These are phyloP conservation scores for Fusarium musae DNA, from an alignment of 2,329 filamentous ascomycete species.

Conservation along the genomic window DNA sequence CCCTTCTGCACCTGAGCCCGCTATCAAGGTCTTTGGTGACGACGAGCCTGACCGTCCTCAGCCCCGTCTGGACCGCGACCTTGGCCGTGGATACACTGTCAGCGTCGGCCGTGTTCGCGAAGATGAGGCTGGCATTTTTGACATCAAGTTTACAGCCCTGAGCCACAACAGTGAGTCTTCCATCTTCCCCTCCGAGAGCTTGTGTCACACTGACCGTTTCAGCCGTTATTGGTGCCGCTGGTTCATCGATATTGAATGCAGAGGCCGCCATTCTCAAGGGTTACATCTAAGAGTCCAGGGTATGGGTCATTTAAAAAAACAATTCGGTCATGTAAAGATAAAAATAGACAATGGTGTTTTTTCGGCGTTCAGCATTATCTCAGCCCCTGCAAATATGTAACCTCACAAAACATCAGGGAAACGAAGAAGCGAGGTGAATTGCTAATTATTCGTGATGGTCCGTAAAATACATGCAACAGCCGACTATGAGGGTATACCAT, in stretches of 20 bases:
- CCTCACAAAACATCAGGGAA: neutral
- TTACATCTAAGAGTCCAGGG: constrained; percentile 65
- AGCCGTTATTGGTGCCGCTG: constrained; percentile 95
- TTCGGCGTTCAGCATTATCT: constrained; percentile 2
- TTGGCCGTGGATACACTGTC: constrained; percentile 87
- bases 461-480: constrained; percentile 9
- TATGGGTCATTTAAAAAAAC: neutral
- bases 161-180: constrained; percentile 76
- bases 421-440: constrained; percentile 1
- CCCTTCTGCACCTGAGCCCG: constrained; percentile 82
- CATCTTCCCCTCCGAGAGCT: neutral
- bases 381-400: neutral
- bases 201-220: constrained; percentile 10
- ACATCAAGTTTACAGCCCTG: constrained; percentile 92
- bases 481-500: constrained; percentile 36
- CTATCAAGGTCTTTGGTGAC: constrained; percentile 79
- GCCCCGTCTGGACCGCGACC: constrained; percentile 87
- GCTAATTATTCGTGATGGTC: constrained; percentile 27
- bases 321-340: neutral
- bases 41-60: constrained; percentile 92
- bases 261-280: constrained; percentile 93
- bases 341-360: constrained; percentile 1
- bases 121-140: constrained; percentile 89
- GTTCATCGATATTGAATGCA: constrained; percentile 93
- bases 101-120: constrained; percentile 88